These are phyloP conservation scores for Viridothelium virens DNA, from an alignment of 495 filamentous ascomycete genomes.

Conservation along the genomic window DNA sequence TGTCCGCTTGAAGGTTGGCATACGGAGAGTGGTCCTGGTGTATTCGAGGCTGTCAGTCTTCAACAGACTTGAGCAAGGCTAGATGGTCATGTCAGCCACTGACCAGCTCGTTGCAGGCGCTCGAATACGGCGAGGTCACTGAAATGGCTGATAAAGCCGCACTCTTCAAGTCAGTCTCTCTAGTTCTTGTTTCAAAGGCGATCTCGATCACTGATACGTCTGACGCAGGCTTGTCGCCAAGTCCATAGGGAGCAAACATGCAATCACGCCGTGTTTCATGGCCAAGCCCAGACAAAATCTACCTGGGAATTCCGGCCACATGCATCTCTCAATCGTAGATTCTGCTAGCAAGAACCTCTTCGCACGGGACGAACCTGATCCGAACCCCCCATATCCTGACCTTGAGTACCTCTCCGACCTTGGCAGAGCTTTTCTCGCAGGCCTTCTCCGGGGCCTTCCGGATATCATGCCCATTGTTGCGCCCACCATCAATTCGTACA, in stretches of 20 bases:
- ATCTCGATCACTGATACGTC: not conserved
- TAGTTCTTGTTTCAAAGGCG: not conserved
- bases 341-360: slow-evolving; percentile 70
- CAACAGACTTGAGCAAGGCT: slow-evolving; percentile 3
- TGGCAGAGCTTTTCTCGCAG: slow-evolving; percentile 88
- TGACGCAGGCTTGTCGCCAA: slow-evolving; percentile 66
- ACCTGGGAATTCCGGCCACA: slow-evolving; percentile 90
- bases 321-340: slow-evolving; percentile 81
- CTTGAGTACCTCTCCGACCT: slow-evolving; percentile 73
- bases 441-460: slow-evolving; percentile 76
- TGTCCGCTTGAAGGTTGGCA: slow-evolving; percentile 95
- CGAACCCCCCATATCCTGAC: slow-evolving; percentile 61
- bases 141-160: slow-evolving; percentile 85
- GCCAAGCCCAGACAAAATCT: slow-evolving; percentile 88
- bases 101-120: slow-evolving; percentile 41
- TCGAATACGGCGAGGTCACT: slow-evolving; percentile 75
- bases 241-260: slow-evolving; percentile 71
- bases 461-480: slow-evolving; percentile 94
- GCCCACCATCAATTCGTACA: slow-evolving; percentile 94
- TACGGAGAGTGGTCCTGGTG: slow-evolving; percentile 90
- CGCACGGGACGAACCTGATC: slow-evolving; percentile 60
- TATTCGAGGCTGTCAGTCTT: slow-evolving; percentile 74
- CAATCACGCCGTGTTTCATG: slow-evolving; percentile 97
- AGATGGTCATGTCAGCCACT: slow-evolving; percentile 11
- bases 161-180: slow-evolving; percentile 69